A percentile compares a stretch with the other conserved stretches of the same genome.
Evolutionary conservation across 2,329 filamentous ascomycete genomes (phyloP).

Genomic region (Pseudodiploospora longispora): DNA sequence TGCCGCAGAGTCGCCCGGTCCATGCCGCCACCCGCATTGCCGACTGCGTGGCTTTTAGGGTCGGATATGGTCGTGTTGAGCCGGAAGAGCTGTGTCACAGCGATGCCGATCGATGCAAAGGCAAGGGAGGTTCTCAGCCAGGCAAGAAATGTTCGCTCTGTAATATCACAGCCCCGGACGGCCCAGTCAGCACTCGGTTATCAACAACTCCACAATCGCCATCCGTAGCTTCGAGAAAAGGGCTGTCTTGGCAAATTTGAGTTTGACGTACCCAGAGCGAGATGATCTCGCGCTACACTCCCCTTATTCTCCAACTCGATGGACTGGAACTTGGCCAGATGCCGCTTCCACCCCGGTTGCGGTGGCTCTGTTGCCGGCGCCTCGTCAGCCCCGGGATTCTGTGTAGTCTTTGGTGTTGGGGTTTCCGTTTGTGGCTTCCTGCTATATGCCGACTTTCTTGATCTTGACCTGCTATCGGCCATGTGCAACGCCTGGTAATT

Average conservation of each 20-base stretch:
- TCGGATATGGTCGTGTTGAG: conserved; percentile 59
- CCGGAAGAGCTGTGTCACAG: conserved; percentile 76
- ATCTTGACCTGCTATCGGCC: conserved; percentile 8
- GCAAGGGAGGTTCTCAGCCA: conserved; percentile 77
- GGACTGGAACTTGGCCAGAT: conserved; percentile 43
- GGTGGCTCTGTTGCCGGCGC: not conserved
- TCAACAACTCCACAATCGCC: not conserved
- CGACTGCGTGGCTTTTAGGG: conserved; percentile 13
- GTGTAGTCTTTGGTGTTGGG: not conserved
- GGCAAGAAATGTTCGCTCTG: conserved; percentile 77
- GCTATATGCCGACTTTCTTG: conserved; percentile 5
- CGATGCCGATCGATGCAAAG: conserved; percentile 76
- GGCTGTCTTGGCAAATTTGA: not conserved
- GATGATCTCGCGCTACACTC: conserved; percentile 72
- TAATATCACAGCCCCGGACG: not conserved
- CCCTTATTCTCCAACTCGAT: conserved; percentile 82
- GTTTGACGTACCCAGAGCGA: conserved; percentile 59
- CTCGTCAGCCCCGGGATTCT: not conserved
- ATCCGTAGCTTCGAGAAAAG: not conserved
- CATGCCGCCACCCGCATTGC: conserved; percentile 16
- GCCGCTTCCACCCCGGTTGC: conserved; percentile 41
- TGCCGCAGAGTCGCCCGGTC: conserved; percentile 43
- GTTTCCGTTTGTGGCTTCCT: not conserved
- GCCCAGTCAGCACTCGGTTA: not conserved
- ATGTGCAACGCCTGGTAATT: conserved; percentile 33